Percentiles rank a stretch among this genome's conserved stretches.
Evolutionary conservation across 345 rosid genomes (phyloP).

Genomic region (Rhodomyrtus tomentosa): DNA sequence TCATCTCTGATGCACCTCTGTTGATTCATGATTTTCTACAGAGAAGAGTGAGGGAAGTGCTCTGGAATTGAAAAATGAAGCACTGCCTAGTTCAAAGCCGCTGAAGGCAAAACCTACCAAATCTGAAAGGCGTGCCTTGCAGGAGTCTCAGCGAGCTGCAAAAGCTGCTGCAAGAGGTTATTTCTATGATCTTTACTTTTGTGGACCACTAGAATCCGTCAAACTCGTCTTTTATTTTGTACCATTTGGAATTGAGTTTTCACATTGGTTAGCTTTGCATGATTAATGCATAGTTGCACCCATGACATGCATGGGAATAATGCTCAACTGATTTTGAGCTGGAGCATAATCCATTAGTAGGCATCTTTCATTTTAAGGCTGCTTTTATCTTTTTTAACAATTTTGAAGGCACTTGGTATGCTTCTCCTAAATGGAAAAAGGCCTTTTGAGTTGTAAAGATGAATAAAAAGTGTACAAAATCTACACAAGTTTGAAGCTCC

Average conservation of each 20-base stretch:
- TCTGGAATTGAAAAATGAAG: constrained; percentile 36
- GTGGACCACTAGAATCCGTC: neutral
- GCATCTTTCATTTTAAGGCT: neutral
- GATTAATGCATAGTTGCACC: neutral
- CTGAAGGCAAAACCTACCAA: constrained; percentile 70
- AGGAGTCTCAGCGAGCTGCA: constrained; percentile 90
- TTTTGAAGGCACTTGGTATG: neutral
- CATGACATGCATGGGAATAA: neutral
- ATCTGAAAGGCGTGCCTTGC: constrained; percentile 90
- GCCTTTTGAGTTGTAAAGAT: neutral
- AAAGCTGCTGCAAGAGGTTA: constrained; percentile 74
- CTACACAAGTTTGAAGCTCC: neutral
- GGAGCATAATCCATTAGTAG: neutral
- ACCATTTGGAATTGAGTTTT: neutral
- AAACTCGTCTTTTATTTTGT: neutral
- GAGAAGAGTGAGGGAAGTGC: constrained; percentile 37
- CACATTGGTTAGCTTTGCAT: neutral
- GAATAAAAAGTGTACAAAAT: neutral
- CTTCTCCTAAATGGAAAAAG: neutral
- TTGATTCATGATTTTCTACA: constrained; percentile 10
- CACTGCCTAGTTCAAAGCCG: constrained; percentile 20
- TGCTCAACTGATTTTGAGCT: neutral
- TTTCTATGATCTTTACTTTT: neutral
- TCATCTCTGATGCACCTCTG: neutral
- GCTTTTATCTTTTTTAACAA: neutral